These are phyloP conservation scores for Elasticomyces elasticus DNA, from an alignment of 495 filamentous ascomycete species.

Conservation along the genomic window DNA sequence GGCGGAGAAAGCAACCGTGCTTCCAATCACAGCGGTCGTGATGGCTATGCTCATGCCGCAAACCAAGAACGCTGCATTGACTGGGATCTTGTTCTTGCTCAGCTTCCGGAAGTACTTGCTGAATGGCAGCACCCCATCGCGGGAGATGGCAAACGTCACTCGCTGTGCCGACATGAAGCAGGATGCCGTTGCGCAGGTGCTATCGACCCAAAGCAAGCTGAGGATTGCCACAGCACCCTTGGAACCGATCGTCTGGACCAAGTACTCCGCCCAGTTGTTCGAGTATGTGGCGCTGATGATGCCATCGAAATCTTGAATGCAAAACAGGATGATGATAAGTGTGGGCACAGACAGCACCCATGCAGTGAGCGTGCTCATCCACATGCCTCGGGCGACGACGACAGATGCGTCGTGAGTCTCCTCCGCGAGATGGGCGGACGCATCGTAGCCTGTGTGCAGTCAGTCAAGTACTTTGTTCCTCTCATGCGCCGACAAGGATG, in stretches of 20 bases:
- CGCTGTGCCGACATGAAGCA: conserved; percentile 33
- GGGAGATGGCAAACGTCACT: conserved; percentile 31
- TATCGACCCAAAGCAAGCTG: conserved; percentile 27
- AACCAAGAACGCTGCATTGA: conserved; percentile 29
- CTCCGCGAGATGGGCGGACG: conserved; percentile 17
- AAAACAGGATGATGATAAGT: conserved; percentile 24
- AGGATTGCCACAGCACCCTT: conserved; percentile 28
- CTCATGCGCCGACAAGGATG: too few relatives aligned
- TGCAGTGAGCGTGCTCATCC: conserved; percentile 25
- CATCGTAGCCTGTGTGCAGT: conserved; percentile 6
- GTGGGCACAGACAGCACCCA: conserved; percentile 31
- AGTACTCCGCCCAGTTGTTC: conserved; percentile 33
- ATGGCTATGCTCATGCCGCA: conserved; percentile 24
- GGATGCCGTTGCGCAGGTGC: conserved; percentile 25
- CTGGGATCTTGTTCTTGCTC: conserved; percentile 24
- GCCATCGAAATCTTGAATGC: conserved; percentile 30
- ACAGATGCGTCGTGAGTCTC: conserved; percentile 21
- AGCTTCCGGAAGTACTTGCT: conserved; percentile 10
- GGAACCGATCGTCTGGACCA: conserved; percentile 28
- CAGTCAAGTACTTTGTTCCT: conserved; percentile 8
- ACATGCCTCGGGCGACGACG: conserved; percentile 32
- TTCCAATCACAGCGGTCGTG: conserved; percentile 28
- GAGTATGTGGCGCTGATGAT: conserved; percentile 18
- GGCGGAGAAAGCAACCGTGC: conserved; percentile 28
- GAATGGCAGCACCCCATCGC: conserved; percentile 29